A percentile compares a stretch with the other conserved stretches of the same genome.
Conservation (phyloP, 2,329 filamentous ascomycete species). For the Cladosporium sp. region DNA sequence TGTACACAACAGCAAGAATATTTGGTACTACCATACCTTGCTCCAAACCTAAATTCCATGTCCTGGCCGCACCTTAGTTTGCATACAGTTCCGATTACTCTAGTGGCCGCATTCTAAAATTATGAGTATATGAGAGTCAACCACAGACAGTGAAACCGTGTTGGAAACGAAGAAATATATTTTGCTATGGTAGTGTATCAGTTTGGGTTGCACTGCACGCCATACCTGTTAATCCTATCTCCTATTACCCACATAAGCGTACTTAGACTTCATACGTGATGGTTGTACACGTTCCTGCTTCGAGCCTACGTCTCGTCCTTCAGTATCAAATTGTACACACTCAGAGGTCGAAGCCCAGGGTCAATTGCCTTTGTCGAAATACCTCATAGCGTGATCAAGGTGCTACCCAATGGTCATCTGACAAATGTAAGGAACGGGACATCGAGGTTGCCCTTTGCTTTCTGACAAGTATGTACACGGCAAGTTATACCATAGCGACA, state of each 20-base stretch:
- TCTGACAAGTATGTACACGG: not conserved
- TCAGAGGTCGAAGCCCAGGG: not conserved
- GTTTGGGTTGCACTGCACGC: not conserved
- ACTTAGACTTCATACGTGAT: not conserved
- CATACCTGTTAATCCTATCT: not conserved
- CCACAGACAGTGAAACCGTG: no score
- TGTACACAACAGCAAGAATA: not conserved
- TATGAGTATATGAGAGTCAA: not conserved
- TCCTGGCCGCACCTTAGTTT: not conserved
- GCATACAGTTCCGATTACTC: not conserved
- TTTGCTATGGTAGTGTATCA: not conserved
- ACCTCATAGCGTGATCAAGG: not conserved
- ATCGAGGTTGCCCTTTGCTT: not conserved
- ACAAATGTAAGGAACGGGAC: not conserved
- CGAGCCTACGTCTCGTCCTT: not conserved
- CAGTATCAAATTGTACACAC: not conserved
- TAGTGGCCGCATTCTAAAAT: not conserved
- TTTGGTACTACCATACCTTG: slow-evolving; percentile 4
- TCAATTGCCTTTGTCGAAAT: not conserved
- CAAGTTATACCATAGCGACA: not conserved
- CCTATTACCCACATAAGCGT: not conserved
- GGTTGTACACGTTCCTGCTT: not conserved
- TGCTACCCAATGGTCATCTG: not conserved
- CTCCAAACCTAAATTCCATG: not conserved
- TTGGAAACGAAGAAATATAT: not conserved